Percentiles rank a stretch among this genome's conserved stretches.
phyloP scores from a whole-genome alignment of 2,329 filamentous ascomycete species.

The Nigrospora sphaerica region DNA sequence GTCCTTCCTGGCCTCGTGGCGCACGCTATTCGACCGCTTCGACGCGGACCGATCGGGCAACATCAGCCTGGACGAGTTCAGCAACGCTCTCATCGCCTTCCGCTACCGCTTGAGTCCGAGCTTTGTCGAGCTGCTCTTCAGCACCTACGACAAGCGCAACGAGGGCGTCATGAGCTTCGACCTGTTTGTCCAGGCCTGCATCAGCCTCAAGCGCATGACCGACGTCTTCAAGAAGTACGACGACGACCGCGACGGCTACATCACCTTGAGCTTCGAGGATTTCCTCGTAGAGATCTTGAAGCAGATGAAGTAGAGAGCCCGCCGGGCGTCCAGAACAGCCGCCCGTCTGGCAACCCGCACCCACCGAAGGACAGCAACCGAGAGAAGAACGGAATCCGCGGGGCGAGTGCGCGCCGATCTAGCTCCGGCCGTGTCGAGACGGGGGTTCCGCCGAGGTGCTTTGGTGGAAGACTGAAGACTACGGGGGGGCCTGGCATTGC shows the following conservation, averaged over 20 bases:
- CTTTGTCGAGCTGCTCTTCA: conserved; percentile 81
- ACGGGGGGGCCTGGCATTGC: no score
- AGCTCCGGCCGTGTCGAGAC: no score
- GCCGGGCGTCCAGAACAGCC: no score
- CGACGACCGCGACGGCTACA: conserved; percentile 90
- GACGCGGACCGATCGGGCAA: conserved; percentile 81
- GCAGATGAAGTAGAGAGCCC: conserved; percentile 42
- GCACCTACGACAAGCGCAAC: conserved; percentile 75
- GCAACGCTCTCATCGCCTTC: conserved; percentile 84
- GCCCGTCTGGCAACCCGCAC: no score
- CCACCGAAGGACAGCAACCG: no score
- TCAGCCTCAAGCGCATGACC: conserved; percentile 95
- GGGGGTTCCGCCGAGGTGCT: no score
- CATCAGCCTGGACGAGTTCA: conserved; percentile 82
- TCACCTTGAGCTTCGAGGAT: conserved; percentile 76
- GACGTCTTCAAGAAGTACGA: conserved; percentile 99
- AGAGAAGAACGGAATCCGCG: no score
- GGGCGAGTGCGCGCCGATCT: no score
- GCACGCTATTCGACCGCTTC: conserved; percentile 90
- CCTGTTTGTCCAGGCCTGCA: conserved; percentile 95
- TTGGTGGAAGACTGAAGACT: no score
- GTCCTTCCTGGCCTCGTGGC: conserved; percentile 93
- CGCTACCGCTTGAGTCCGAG: conserved; percentile 81
- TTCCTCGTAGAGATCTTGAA: conserved; percentile 65
- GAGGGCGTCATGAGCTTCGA: conserved; percentile 81